Evolutionary conservation across 2,329 filamentous ascomycete genomes (phyloP), one percentile per base, ranked within the genome.

Genomic region (Verticillium tricorpus): DNA sequence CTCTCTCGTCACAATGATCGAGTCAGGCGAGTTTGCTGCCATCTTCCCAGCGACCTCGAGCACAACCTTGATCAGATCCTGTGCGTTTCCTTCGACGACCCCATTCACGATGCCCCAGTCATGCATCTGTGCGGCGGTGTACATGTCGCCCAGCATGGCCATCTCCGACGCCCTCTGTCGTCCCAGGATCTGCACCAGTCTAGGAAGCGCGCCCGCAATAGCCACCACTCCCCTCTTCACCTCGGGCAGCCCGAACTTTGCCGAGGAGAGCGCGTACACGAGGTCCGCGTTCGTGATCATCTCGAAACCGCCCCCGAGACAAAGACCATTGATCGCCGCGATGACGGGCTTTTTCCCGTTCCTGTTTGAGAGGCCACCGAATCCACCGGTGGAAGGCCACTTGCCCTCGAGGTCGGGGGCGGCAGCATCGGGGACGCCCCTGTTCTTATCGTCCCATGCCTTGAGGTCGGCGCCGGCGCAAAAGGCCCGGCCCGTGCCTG

Each of bases 251-350:
- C 82, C 85, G 70, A 94, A 93, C 31, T 74, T 77, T 0, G 89
- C 89, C 14, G 72, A 66, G 3, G 76, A 71, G 2, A 81, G 77
- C 3, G 90, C 89, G 35, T 93, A 73, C 2, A 92, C 82, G 61
- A 94, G 76, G 77, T 95, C 91, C 65, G 83, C 85, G 74, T 92
- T 92, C 57, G 89, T 78, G 14, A 86, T 82, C 77, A 93, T 91
- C 78, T 94, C 91, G 74, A 90, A 88, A 1, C 90, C 91, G 60
- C 90, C 91, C 39, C 91, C 91, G 56, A 91, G 81, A 62, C 89
- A 90, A 19, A 89, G 78, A 7, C 91, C 91, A 69, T 93, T 91
- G 22, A 93, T 88, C 1, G 90, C 91, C 1, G 87, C 89, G 32
- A 94, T 83, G 61, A 94, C 81, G 6, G 91, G 91, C 70, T 94